Evolutionary conservation across 306 rosid species (phyloP), one percentile per base, ranked within the genome.

Genomic region (Acacia crassicarpa): DNA sequence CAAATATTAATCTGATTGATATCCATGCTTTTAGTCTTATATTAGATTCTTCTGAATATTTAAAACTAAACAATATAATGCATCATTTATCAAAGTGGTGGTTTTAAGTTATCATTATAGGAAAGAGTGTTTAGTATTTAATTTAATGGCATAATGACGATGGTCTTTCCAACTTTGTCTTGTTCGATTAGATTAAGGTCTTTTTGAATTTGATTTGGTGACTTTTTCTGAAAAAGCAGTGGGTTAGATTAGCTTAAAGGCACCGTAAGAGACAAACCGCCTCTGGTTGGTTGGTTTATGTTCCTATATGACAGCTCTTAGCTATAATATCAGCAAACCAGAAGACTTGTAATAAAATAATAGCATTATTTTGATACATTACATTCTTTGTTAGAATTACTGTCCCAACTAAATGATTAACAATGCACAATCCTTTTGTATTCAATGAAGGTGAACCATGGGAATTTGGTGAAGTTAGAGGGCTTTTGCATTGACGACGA

Each of bases 401-500:
- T 1, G 35, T 44, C 70, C 25, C 1, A 2, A 19, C 11, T 16
- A 17, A 62, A 7, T 53, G 58, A 81, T n/a, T 83, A 80, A 80
- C 58, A 63, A 80, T 61, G 74, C 65, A 9, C 32, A 54, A 44
- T 67, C 73, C 2, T 69, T 59, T 4, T 33, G 12, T 79, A 69
- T 68, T 8, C 15, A 16, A 45, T 85, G 90, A 77, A 95, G 99
- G 97, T 95, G 44, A 95, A 95, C 89, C 99, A 95, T 84, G 99
- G 99, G 82, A 95, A 85, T 84, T 74, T 95, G 84, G 98, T 95
- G 91, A 95, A 90, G 89, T 81, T 95, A 59, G 99, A 93, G 54
- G 99, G 99, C 43, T 95, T 95, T 67, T 92, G 99, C 93, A 85
- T 93, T 53, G 98, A 93, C 81, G 78, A 78, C 14, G 92, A 84